Conservation (phyloP, 345 rosid genomes). For the Populus pruinosa region DNA sequence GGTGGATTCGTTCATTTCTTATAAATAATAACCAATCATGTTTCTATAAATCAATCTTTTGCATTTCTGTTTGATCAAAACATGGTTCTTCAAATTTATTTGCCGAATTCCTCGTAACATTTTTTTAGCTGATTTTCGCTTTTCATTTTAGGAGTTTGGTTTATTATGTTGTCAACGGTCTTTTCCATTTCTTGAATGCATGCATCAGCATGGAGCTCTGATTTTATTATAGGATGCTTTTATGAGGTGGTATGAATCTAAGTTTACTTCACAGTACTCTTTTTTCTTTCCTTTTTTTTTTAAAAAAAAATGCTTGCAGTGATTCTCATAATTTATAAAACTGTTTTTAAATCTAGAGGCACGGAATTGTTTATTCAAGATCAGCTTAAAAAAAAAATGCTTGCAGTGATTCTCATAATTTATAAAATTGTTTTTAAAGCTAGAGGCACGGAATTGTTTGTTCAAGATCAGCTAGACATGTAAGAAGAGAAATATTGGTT, state of each 20-base stretch:
- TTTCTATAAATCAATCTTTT: conserved; percentile 2
- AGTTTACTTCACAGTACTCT: not conserved
- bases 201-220: not conserved
- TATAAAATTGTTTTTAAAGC: not conserved
- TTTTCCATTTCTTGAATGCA: not conserved
- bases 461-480: not conserved
- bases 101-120: not conserved
- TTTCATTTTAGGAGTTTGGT: not conserved
- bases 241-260: not conserved
- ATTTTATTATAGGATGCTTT: not conserved
- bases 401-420: not conserved
- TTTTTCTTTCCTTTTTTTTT: not conserved
- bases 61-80: not conserved
- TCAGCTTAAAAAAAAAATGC: not conserved
- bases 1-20: not conserved
- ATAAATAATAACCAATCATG: not conserved
- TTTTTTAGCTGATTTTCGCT: not conserved
- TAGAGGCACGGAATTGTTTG: not conserved
- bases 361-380: not conserved
- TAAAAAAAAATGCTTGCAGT: not conserved
- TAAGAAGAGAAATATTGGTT: not conserved
- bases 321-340: not conserved
- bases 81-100: not conserved
- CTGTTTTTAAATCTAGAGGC: not conserved
- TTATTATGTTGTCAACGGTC: not conserved